Percentiles rank a stretch among this genome's conserved stretches.
Evolutionary conservation across 2,329 filamentous ascomycete genomes (phyloP).

Genomic region (Colletotrichum limetticola): DNA sequence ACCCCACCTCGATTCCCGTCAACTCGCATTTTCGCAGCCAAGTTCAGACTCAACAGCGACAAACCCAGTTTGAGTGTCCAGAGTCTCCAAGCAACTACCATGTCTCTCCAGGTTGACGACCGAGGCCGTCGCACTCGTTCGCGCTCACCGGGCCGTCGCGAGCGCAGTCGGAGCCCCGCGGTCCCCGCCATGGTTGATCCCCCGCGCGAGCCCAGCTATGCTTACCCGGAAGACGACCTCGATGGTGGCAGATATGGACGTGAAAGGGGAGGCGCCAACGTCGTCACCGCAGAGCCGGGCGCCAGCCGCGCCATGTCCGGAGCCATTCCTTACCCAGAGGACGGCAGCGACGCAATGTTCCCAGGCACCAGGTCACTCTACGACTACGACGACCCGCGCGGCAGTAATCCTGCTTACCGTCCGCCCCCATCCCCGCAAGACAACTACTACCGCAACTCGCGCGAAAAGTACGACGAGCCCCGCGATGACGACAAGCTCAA

Average conservation of each 20-base stretch:
- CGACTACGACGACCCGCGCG: slow-evolving; percentile 50
- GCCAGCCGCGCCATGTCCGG: slow-evolving; percentile 28
- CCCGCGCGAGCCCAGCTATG: slow-evolving; percentile 54
- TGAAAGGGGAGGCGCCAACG: slow-evolving; percentile 28
- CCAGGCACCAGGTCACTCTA: slow-evolving; percentile 49
- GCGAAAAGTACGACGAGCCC: slow-evolving; percentile 43
- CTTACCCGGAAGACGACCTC: slow-evolving; percentile 54
- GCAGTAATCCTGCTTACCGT: slow-evolving; percentile 42
- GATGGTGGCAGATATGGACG: slow-evolving; percentile 46
- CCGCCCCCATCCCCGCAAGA: slow-evolving; percentile 47
- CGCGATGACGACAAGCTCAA: slow-evolving; percentile 52
- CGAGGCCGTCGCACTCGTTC: slow-evolving; percentile 57
- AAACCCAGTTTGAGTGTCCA: slow-evolving; percentile 23
- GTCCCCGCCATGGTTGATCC: slow-evolving; percentile 48
- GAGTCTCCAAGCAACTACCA: slow-evolving; percentile 41
- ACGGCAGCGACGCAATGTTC: slow-evolving; percentile 49
- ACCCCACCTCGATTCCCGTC: slow-evolving; percentile 5
- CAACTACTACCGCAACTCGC: slow-evolving; percentile 50
- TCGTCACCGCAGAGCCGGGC: slow-evolving; percentile 32
- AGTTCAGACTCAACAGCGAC: slow-evolving; percentile 14
- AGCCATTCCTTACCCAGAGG: slow-evolving; percentile 53
- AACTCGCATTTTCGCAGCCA: neutral
- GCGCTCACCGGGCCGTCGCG: slow-evolving; percentile 56
- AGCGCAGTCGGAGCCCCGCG: slow-evolving; percentile 47
- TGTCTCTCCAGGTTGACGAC: slow-evolving; percentile 64